phyloP scores from a whole-genome alignment of 768 basidiomycete species.

The Gyrodon lividus region DNA sequence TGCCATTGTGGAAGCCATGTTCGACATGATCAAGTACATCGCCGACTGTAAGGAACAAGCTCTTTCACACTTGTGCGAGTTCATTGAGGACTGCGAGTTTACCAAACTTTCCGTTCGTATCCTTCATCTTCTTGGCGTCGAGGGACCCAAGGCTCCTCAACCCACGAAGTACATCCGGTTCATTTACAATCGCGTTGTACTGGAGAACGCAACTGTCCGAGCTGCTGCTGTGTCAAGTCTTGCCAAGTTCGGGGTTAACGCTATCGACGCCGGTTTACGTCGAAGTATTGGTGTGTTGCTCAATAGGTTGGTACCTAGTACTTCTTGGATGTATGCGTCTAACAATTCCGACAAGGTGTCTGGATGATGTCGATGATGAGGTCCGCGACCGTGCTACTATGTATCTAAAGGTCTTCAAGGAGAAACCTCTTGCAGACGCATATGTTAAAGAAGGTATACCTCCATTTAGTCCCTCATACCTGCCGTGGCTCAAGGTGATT shows the following conservation, averaged over 20 bases:
- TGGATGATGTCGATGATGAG: constrained; percentile 99
- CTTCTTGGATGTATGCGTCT: neutral
- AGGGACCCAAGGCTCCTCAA: constrained; percentile 94
- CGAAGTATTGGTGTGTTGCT: constrained; percentile 87
- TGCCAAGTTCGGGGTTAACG: constrained; percentile 95
- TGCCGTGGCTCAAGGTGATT: neutral
- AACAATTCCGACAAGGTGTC: constrained; percentile 54
- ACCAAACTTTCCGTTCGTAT: constrained; percentile 98
- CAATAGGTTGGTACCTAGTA: constrained; percentile 54
- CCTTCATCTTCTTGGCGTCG: constrained; percentile 90
- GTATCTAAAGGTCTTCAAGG: constrained; percentile 83
- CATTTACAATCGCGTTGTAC: constrained; percentile 98
- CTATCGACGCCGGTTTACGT: constrained; percentile 72
- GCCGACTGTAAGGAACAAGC: constrained; percentile 95
- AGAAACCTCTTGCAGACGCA: constrained; percentile 73
- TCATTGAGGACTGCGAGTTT: constrained; percentile 99
- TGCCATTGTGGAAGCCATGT: constrained; percentile 98
- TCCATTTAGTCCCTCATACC: neutral
- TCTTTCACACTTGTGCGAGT: constrained; percentile 96
- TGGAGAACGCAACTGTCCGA: constrained; percentile 97
- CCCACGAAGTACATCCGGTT: constrained; percentile 98
- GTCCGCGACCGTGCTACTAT: constrained; percentile 96
- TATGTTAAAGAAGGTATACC: constrained; percentile 89
- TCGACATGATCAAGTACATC: constrained; percentile 99
- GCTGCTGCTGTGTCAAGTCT: constrained; percentile 94